Evolutionary conservation across 768 basidiomycete genomes (phyloP), one percentile per base, ranked within the genome.

Genomic region (Macrocybe gigantea): DNA sequence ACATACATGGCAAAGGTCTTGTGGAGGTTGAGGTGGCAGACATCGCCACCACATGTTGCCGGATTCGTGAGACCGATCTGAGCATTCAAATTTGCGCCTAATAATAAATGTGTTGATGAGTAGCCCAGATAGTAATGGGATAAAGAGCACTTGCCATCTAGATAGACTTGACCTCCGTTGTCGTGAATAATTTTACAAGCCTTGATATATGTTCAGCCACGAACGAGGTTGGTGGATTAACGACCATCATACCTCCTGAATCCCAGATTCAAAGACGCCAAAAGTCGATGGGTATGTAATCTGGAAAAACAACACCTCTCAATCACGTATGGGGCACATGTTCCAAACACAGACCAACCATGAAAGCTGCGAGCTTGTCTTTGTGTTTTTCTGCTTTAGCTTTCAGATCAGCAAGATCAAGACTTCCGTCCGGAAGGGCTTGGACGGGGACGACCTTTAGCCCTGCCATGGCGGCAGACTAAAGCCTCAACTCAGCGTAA

Each of bases 211-310:
- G 46, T 14, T 5, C 33, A 44, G 50, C 47, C 56, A 44, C 9
- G 37, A 33, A 6, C 15, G n/a, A 31, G 42, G 6, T 1, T 31
- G 33, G 35, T 32, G 41, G 9, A 14, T 15, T 29, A 44, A 22
- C 22, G 2, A 29, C 33, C 12, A 56, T 9, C 5, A 73, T 53
- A 82, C 83, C 48, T 87, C 80, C 59, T 82, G 74, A 33, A 97
- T 85, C 41, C 93, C 93, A 53, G 85, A 79, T 63, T 99, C 96
- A 59, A 98, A 98, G 13, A 98, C 95, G 57, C 96, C 96, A 53
- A 93, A 99, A 0, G 96, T 98, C 4, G 93, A 96, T 0, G 94
- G 93, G 61, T 95, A 96, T 13, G 93, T 96, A 60, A 97, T 92
- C 90, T 92, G 22, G 22, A 22, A 22, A 22, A 22, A 22, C 22